Conservation (phyloP, 495 filamentous ascomycete genomes). For the Venustampulla echinocandica region DNA sequence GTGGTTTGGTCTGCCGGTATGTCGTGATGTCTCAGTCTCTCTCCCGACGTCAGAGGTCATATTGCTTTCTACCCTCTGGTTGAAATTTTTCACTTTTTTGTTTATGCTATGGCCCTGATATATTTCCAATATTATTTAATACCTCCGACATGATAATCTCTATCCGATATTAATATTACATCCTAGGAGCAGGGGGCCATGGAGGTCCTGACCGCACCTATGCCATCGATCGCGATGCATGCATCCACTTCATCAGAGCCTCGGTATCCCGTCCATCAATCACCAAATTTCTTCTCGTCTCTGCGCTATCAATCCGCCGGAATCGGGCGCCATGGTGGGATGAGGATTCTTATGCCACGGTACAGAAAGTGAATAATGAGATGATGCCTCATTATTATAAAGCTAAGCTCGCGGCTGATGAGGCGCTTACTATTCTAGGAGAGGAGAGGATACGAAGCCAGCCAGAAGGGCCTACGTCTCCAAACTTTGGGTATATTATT, state of each 20-base stretch:
- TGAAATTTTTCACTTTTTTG: not conserved
- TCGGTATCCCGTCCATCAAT: slow-evolving; percentile 48
- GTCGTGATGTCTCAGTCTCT: no score
- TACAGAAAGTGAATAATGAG: slow-evolving; percentile 42
- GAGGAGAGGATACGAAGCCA: slow-evolving; percentile 30
- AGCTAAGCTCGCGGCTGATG: slow-evolving; percentile 70
- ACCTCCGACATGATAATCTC: no score
- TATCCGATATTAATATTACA: no score
- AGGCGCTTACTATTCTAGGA: slow-evolving; percentile 46
- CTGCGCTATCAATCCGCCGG: slow-evolving; percentile 51
- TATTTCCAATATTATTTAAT: no score
- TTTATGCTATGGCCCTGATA: no score
- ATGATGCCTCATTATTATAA: slow-evolving; percentile 55
- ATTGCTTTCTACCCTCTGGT: no score
- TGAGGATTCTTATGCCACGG: slow-evolving; percentile 46
- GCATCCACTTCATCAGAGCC: slow-evolving; percentile 47
- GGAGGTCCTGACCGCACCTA: slow-evolving; percentile 53
- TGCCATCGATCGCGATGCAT: slow-evolving; percentile 34
- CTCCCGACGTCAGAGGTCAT: no score
- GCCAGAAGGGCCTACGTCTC: slow-evolving; percentile 21
- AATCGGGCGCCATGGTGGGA: slow-evolving; percentile 54
- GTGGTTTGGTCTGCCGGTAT: slow-evolving; percentile 73
- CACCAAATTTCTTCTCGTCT: slow-evolving; percentile 67
- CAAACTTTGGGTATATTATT: slow-evolving; percentile 52
- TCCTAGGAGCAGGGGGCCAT: slow-evolving; percentile 69